Base-by-base conservation (phyloP, 2,329 filamentous ascomycete species). In the Beauveria pseudobassiana region DNA sequence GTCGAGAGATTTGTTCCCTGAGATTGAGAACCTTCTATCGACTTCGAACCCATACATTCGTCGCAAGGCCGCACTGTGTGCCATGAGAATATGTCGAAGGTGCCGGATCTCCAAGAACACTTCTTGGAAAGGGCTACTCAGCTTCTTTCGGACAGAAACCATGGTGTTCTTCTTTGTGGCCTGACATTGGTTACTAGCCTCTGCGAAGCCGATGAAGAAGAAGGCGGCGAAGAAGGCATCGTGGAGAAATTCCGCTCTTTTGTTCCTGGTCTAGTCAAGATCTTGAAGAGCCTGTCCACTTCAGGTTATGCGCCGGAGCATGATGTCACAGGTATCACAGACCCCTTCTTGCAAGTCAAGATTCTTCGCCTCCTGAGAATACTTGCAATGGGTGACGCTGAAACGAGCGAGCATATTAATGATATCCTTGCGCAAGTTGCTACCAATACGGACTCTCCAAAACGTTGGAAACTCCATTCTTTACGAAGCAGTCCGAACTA, bases 11-110 rank as follows among this genome's bases (percentile, higher is more conserved):
- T 80, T 99, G 22, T 99, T 99, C 75, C 86, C 92, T 67, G 93
- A 99, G 81, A 90, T 99, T 73, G 96, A 99, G 76, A 90, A 84
- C 64, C 86, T 98, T 54, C 80, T 99, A 66, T 89, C 92, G 48
- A 97, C 93, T 54, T 88, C 92, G 59, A 99, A 99, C 74, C 95
- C 95, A n/a, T 99, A 99, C 73, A 97, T 99, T 72, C 86, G 95
- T 69, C 86, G 95, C 68, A 99, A 99, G 80, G 95, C 95, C 20
- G 95, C 95, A 4, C 83, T 99, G n/a, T 99, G 95, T 76, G 95
- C 95, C 56, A 99, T 99, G 95, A 86, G 93, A 67, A 97, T 99
- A 81, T 97, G 93, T 78, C 89, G 92, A 69, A 99, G 76, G 95
- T 99, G 12, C 95, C 96, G 6, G 95, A 99, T 74, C 78, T 99